phyloP scores from a whole-genome alignment of 306 rosid genomes.

The Mimosa bimucronata region DNA sequence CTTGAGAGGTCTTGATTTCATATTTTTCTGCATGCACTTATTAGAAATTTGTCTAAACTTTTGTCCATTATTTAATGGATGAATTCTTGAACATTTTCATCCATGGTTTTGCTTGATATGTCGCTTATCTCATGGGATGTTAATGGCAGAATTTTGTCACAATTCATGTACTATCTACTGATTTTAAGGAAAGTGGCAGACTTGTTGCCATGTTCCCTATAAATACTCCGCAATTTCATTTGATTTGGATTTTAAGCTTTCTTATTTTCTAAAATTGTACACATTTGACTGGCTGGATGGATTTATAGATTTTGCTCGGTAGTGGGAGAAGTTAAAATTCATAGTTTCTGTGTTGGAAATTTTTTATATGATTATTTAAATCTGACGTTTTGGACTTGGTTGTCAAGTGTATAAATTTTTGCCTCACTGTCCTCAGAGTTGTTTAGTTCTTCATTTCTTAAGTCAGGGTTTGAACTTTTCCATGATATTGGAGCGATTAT shows the following conservation, averaged over 20 bases:
- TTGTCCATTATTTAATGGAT: background rate
- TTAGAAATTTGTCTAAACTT: background rate
- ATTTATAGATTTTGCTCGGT: background rate
- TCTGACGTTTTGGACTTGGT: background rate
- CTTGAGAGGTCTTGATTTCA: background rate
- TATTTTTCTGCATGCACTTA: background rate
- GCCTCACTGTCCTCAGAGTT: background rate
- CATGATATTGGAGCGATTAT: background rate
- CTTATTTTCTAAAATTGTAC: background rate
- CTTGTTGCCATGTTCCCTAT: background rate
- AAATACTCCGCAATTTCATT: background rate
- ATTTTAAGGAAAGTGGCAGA: background rate
- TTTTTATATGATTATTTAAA: background rate
- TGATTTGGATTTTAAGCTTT: background rate
- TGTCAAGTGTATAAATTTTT: background rate
- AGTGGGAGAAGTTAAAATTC: background rate
- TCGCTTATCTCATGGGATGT: background rate
- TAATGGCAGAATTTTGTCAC: background rate
- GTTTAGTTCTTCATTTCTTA: background rate
- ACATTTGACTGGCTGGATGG: background rate
- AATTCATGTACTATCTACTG: background rate
- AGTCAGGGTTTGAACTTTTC: background rate
- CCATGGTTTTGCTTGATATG: background rate
- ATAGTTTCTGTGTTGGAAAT: background rate
- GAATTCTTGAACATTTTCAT: background rate